These are phyloP conservation scores for Aspergillus novofumigatus DNA, from an alignment of 2,329 filamentous ascomycete genomes.

Conservation along the genomic window DNA sequence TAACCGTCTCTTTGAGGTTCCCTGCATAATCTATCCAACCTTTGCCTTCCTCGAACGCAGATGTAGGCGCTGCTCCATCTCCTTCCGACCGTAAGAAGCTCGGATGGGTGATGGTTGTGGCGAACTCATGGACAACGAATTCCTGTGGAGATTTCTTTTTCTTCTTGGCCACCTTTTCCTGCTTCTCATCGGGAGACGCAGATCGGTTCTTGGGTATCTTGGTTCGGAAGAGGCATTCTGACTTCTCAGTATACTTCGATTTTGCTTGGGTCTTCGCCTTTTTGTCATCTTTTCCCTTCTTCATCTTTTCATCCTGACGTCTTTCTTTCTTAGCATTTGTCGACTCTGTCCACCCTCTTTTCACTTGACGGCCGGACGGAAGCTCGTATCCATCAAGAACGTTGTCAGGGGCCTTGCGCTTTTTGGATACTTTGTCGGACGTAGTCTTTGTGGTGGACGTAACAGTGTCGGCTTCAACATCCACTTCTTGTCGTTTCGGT, in stretches of 20 bases:
- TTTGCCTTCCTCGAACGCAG: conserved; percentile 73
- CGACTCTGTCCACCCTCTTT: conserved; percentile 82
- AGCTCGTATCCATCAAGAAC: conserved; percentile 68
- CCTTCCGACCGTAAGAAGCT: conserved; percentile 66
- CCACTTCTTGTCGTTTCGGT: conserved; percentile 48
- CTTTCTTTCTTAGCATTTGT: conserved; percentile 43
- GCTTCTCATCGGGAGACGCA: conserved; percentile 28
- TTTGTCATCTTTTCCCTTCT: conserved; percentile 53
- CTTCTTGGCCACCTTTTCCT: conserved; percentile 53
- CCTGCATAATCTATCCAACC: conserved; percentile 85
- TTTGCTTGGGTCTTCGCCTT: conserved; percentile 55
- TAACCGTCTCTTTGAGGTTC: conserved; percentile 55
- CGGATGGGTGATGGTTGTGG: conserved; percentile 76
- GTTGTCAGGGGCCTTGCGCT: conserved; percentile 50
- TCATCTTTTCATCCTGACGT: conserved; percentile 45
- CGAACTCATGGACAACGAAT: conserved; percentile 81
- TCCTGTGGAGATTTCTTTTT: conserved; percentile 60
- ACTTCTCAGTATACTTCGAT: conserved; percentile 75
- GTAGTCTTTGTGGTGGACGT: conserved; percentile 30
- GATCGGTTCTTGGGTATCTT: conserved; percentile 61
- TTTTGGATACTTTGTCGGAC: conserved; percentile 43
- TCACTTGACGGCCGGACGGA: conserved; percentile 70
- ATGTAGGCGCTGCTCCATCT: conserved; percentile 45
- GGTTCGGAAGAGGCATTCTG: conserved; percentile 82
- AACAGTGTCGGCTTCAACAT: conserved; percentile 33